phyloP scores from a whole-genome alignment of 2,329 filamentous ascomycete species.

The Phaeophleospora eucalypticola region DNA sequence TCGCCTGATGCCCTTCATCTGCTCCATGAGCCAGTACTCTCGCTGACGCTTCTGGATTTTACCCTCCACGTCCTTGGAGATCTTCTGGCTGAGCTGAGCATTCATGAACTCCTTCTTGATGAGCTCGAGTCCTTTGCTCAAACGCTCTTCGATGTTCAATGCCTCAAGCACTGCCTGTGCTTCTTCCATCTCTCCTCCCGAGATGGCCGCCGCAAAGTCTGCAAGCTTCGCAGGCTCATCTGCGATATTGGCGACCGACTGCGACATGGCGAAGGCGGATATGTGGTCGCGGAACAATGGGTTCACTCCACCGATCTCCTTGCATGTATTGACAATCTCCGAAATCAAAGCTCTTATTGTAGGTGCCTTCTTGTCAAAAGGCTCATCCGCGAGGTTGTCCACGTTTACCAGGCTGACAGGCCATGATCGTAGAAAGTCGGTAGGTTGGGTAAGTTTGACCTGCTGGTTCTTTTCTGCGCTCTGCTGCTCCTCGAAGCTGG shows the following conservation, averaged over 20 bases:
- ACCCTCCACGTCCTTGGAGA: conserved; percentile 93
- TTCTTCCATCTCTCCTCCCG: conserved; percentile 86
- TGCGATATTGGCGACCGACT: conserved; percentile 89
- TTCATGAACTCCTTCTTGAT: conserved; percentile 99
- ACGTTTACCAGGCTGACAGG: conserved; percentile 93
- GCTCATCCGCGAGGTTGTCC: conserved; percentile 84
- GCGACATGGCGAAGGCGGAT: conserved; percentile 92
- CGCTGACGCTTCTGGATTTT: conserved; percentile 97
- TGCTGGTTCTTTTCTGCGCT: conserved; percentile 51
- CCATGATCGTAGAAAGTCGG: conserved; percentile 85
- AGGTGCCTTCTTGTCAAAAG: conserved; percentile 83
- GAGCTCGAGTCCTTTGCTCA: conserved; percentile 86
- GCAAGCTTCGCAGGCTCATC: conserved; percentile 93
- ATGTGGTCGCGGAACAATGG: conserved; percentile 95
- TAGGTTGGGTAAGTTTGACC: conserved; percentile 63
- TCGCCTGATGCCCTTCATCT: conserved; percentile 96
- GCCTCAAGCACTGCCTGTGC: conserved; percentile 86
- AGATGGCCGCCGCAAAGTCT: conserved; percentile 94
- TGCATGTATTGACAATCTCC: conserved; percentile 98
- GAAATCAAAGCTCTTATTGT: conserved; percentile 89
- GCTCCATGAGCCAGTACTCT: conserved; percentile 98
- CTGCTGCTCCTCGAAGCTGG: conserved; percentile 93
- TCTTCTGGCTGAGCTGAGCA: conserved; percentile 92
- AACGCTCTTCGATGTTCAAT: conserved; percentile 84
- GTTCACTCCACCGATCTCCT: conserved; percentile 91